phyloP scores from a whole-genome alignment of 805 yeast genomes.

The Saturnispora halmiae region DNA sequence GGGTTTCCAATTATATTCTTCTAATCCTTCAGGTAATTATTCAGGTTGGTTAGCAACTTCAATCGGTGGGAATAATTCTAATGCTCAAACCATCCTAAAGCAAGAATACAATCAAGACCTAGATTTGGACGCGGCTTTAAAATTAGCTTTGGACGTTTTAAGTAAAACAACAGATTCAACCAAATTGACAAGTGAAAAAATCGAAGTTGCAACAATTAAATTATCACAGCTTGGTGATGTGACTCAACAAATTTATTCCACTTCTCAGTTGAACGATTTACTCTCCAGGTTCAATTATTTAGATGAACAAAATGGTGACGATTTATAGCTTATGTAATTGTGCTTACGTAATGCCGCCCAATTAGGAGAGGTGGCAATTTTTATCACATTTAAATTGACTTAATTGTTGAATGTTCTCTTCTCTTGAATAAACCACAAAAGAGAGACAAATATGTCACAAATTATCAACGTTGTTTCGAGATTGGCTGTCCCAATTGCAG shows the following conservation, averaged over 20 bases:
- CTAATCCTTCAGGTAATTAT: slow-evolving; percentile 96
- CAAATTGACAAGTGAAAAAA: slow-evolving; percentile 75
- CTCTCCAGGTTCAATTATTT: slow-evolving; percentile 61
- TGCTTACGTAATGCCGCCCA: too few species aligned
- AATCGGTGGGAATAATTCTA: slow-evolving; percentile 92
- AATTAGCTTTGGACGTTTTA: slow-evolving; percentile 81
- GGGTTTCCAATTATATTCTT: slow-evolving; percentile 86
- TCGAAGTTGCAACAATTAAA: slow-evolving; percentile 83
- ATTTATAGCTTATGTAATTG: slow-evolving; percentile 12
- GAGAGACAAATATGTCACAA: slow-evolving; percentile 29
- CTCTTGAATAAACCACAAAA: too few species aligned
- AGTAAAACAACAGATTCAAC: slow-evolving; percentile 91
- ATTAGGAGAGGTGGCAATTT: background rate
- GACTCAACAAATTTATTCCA: slow-evolving; percentile 68
- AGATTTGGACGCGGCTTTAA: slow-evolving; percentile 64
- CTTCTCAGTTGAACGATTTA: slow-evolving; percentile 63
- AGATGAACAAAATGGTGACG: slow-evolving; percentile 39
- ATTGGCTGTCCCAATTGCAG: slow-evolving; percentile 64
- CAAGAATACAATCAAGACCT: slow-evolving; percentile 88
- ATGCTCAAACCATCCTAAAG: slow-evolving; percentile 91
- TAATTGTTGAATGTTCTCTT: too few species aligned
- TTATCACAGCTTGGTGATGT: slow-evolving; percentile 43
- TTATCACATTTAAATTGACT: background rate
- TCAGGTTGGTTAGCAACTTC: slow-evolving; percentile 98
- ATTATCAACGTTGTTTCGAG: slow-evolving; percentile 33